Evolutionary conservation across 75 land plant genomes (phyloP), one percentile per base, ranked within the genome.

Genomic region (Gnetum montanum): DNA sequence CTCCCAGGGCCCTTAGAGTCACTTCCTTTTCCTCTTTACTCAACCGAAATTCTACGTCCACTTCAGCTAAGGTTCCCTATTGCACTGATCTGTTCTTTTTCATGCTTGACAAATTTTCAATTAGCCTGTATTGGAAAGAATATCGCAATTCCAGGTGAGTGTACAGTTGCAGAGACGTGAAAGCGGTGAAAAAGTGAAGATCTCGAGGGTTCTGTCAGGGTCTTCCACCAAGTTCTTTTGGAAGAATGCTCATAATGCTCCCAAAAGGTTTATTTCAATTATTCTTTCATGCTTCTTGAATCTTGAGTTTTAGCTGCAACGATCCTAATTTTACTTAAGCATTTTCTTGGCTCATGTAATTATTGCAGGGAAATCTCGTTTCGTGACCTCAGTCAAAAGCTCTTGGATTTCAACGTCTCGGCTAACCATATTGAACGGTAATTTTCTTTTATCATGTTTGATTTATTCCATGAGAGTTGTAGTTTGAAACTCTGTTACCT

Each of bases 291-390:
- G 1, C 38, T 1, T 36, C 0, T 36, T 36, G n/a, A n/a, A n/a
- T n/a, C n/a, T n/a, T n/a, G n/a, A n/a, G n/a, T n/a, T n/a, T n/a
- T n/a, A n/a, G 7, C 38, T 36, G 0, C 38, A 8, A 0, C 38
- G 38, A 8, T 13, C 12, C 12, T 13, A 1, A 8, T 8, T 36
- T 13, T 36, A 36, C 7, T n/a, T 36, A 8, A 36, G 38, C 1
- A 36, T 36, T 36, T 36, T 36, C 38, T 0, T n/a, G n/a, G n/a
- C n/a, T n/a, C n/a, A n/a, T n/a, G n/a, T n/a, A n/a, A 3, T 20
- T 29, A 50, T 50, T 2, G 33, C 54, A 50, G 54, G 26, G 54
- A 50, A 50, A 30, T 50, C 31, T 16, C 54, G 8, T 28, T 50
- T 4, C n/a, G 19, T 8, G 34, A 50, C 34, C 16, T 50, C 34